Evolutionary conservation across 2,329 filamentous ascomycete species (phyloP), one percentile per base, ranked within the genome.

Genomic region (Colletotrichum spaethianum): DNA sequence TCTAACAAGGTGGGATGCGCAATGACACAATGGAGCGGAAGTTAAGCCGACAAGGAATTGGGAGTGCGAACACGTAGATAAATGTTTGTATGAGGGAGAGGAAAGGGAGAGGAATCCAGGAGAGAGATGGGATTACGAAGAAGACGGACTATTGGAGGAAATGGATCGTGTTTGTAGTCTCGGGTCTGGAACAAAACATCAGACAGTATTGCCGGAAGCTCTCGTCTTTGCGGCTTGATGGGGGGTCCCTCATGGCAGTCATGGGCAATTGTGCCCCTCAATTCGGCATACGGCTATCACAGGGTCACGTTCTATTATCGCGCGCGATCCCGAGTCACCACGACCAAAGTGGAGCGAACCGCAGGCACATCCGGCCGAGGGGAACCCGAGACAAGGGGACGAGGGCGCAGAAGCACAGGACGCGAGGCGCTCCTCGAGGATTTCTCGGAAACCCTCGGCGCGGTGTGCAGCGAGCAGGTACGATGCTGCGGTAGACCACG

Each of bases 351-450:
- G 60, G 60, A 56, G 61, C 40, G 48, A 26, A 60, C 59, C 60
- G 56, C 28, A 73, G 60, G 72, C 72, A 75, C 67, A 53, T 67
- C 76, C 77, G 77, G 77, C 75, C 77, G 76, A 78, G 76, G 73
- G 77, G 76, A 77, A 77, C 73, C 73, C 73, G 73, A 74, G 73
- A 68, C 63, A 73, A 59, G 71, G 59, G 67, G 65, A 68, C 31
- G 23, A 56, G 26, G 53, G 53, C 23, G 56, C 46, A 59, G 46
- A 38, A 44, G 52, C 50, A 36, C 36, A 52, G 31, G 38, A 26
- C 61, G 53, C 60, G 44, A 44, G 57, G 48, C 52, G 53, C 46
- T 33, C 65, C 67, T 66, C 71, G 73, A 75, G 72, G 73, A 75
- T 75, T 75, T 75, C 64, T 74, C 73, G 73, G 73, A 72, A 74